Evolutionary conservation across 108 stramenopile genomes (phyloP), one percentile per base, ranked within the genome.

Genomic region (Aurantiochytrium sp.): DNA sequence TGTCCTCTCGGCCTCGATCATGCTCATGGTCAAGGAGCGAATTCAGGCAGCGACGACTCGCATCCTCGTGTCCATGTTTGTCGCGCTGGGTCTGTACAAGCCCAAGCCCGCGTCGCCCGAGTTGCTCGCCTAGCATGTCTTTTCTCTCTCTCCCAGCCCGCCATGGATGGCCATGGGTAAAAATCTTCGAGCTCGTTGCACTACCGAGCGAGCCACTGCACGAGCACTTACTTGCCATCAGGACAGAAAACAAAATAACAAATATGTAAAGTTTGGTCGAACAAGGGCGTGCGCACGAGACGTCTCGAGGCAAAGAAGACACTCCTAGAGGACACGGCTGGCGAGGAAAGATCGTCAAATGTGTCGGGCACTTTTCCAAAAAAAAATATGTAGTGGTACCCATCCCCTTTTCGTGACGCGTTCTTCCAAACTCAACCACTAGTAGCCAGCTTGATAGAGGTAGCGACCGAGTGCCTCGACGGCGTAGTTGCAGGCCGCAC

Each of bases 11-110:
- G 51, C 51, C 14, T 47, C 76, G 10, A 83, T 83, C 51, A 83
- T 83, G 76, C 76, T 83, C 51, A 83, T 83, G 76, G 76, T 83
- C 49, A 83, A 83, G 4, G 76, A 83, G 76, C 19, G 51, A 23
- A 83, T 83, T 23, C 45, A 83, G 76, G 6, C 45, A 28, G 19
- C n/a, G 18, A 83, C 76, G 25, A 83, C 76, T 12, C 45, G 51
- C 25, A 45, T 23, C 19, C n/a, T 83, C 19, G 25, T 83, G 16
- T 47, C 51, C 19, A 19, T 83, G 8, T 53, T 83, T 23, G 76
- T 53, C 51, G n/a, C 51, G 23, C 51, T 83, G 10, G 76, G 76
- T 1, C 51, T 83, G 14, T 69, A 69, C 64, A 57, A 57, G 55
- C 64, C 21, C 8, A 14, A 14, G 64, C 14, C 18, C 3, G 64